Evolutionary conservation across 2,329 filamentous ascomycete genomes (phyloP), one percentile per base, ranked within the genome.

Genomic region (Colletotrichum agaves): DNA sequence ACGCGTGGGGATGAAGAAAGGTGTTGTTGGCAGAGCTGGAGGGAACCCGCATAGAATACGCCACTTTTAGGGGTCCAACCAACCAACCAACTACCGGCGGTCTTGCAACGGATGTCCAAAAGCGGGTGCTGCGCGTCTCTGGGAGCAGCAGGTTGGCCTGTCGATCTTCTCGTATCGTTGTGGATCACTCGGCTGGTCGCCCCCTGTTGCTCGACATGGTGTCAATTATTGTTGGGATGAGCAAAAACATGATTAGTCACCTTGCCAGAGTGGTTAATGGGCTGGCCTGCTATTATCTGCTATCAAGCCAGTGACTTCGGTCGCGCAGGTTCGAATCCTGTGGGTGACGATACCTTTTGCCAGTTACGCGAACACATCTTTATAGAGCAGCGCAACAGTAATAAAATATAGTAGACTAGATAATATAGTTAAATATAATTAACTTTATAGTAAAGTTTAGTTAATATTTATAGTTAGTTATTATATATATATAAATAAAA

Each of bases 211-310:
- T 6, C 35, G 19, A 43, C 52, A 33, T 13, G n/a, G n/a, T n/a
- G n/a, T n/a, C n/a, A n/a, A n/a, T n/a, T n/a, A n/a, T n/a, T n/a
- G n/a, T n/a, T n/a, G n/a, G n/a, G n/a, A n/a, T n/a, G n/a, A n/a
- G n/a, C n/a, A n/a, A n/a, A n/a, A n/a, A 43, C 52, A 33, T 13
- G 33, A 33, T 63, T 12, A 49, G 64, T 67, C 60, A 57, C 60
- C 53, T 67, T 67, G 64, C 64, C 64, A 67, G 64, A 67, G 64
- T 67, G 64, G 64, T 67, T 67, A 67, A 67, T 67, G 64, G 64
- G 60, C 64, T 67, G 64, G 60, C 64, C 64, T 67, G 64, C 64
- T 67, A 67, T 35, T 41, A 59, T 27, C 50, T 27, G 37, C 17
- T 5, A 7, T 15, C 33, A 63, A 64, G 64, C 60, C 60, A 67